Conservation (phyloP, 495 filamentous ascomycete genomes). For the Evernia prunastri region DNA sequence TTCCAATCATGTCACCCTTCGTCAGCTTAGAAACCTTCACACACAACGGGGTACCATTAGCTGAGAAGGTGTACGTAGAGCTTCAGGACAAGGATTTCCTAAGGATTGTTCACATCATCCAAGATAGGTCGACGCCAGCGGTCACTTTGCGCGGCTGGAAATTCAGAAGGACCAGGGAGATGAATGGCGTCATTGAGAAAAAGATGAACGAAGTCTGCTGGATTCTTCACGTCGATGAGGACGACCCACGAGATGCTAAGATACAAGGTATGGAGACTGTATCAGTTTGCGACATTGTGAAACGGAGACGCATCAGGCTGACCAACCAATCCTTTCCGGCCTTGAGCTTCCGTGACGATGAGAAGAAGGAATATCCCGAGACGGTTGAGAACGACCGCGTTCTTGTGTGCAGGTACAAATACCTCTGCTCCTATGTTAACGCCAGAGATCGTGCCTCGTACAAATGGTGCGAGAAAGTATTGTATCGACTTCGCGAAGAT, state of each 20-base stretch:
- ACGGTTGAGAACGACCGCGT: slow-evolving; percentile 32
- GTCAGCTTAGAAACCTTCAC: slow-evolving; percentile 20
- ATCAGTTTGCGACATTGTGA: slow-evolving; percentile 30
- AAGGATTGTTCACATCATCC: slow-evolving; percentile 35
- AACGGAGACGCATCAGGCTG: slow-evolving; percentile 38
- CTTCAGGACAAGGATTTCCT: slow-evolving; percentile 37
- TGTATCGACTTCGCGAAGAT: slow-evolving; percentile 24
- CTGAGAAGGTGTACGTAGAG: slow-evolving; percentile 33
- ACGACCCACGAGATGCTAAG: slow-evolving; percentile 34
- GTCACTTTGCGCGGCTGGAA: slow-evolving; percentile 38
- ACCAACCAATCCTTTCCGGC: slow-evolving; percentile 47
- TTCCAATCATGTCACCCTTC: slow-evolving; percentile 10
- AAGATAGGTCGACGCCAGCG: slow-evolving; percentile 25
- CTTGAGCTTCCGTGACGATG: slow-evolving; percentile 29
- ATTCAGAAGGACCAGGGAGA: slow-evolving; percentile 33
- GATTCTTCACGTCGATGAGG: slow-evolving; percentile 40
- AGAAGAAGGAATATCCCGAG: slow-evolving; percentile 20
- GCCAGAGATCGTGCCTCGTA: slow-evolving; percentile 26
- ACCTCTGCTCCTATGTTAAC: slow-evolving; percentile 26
- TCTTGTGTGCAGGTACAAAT: slow-evolving; percentile 36
- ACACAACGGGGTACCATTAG: slow-evolving; percentile 24
- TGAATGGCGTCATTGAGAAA: slow-evolving; percentile 37
- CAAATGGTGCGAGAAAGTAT: slow-evolving; percentile 23
- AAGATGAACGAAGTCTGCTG: slow-evolving; percentile 51
- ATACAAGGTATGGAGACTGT: slow-evolving; percentile 44